phyloP scores from a whole-genome alignment of 345 rosid genomes.

The Eucalyptus cloeziana region DNA sequence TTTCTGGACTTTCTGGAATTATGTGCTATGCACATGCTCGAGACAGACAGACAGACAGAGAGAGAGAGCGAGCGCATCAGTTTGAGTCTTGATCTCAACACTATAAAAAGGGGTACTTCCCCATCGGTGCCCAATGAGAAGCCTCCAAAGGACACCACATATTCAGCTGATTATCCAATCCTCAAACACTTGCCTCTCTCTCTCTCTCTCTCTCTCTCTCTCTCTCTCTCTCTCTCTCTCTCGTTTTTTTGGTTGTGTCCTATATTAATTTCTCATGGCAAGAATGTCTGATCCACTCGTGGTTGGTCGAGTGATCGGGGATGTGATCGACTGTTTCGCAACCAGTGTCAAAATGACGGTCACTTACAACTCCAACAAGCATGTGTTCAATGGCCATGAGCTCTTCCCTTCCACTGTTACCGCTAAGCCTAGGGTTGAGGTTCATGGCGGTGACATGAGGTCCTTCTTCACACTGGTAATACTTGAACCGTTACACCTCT shows the following conservation, averaged over 20 bases:
- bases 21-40: background rate
- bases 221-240: background rate
- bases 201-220: background rate
- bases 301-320: slow-evolving; percentile 85
- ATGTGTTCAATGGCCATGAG: slow-evolving; percentile 88
- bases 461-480: slow-evolving; percentile 95
- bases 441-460: slow-evolving; percentile 81
- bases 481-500: background rate
- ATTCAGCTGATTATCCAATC: background rate
- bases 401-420: slow-evolving; percentile 66
- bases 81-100: background rate
- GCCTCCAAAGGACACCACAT: background rate
- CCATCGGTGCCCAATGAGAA: background rate
- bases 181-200: background rate
- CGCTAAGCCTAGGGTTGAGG: slow-evolving; percentile 75
- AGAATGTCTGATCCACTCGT: slow-evolving; percentile 52
- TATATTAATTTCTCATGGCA: background rate
- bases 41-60: background rate
- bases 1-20: background rate
- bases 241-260: background rate
- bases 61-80: background rate
- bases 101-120: background rate
- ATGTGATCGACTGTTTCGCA: slow-evolving; percentile 57
- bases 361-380: slow-evolving; percentile 53
- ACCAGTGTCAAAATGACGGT: slow-evolving; percentile 59